phyloP scores from a whole-genome alignment of 2,329 filamentous ascomycete species.

The Alternaria viburni region DNA sequence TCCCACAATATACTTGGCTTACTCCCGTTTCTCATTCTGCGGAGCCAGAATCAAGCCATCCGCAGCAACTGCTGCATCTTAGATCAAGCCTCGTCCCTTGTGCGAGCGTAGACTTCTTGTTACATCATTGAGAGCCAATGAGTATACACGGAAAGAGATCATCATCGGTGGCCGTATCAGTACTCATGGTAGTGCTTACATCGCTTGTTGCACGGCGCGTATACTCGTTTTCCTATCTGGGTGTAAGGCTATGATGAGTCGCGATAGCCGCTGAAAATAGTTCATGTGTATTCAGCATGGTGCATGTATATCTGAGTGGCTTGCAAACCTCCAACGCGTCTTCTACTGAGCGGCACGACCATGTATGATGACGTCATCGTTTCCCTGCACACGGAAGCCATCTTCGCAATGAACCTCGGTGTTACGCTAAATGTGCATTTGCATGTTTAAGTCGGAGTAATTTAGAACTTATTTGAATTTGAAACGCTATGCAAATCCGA shows the following conservation, averaged over 20 bases:
- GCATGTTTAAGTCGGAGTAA: neutral
- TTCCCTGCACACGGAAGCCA: neutral
- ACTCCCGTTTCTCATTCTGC: neutral
- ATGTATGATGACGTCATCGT: neutral
- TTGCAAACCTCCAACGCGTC: neutral
- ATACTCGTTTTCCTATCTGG: neutral
- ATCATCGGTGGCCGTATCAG: neutral
- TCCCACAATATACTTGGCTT: neutral
- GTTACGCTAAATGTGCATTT: neutral
- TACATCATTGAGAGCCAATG: neutral
- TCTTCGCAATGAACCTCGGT: neutral
- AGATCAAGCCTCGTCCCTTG: neutral
- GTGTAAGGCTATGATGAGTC: neutral
- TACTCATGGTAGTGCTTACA: neutral
- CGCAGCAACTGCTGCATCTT: neutral
- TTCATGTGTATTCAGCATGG: neutral
- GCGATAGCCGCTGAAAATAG: neutral
- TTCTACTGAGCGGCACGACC: neutral
- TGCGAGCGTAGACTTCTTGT: neutral
- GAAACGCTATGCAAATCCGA: neutral
- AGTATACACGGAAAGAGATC: neutral
- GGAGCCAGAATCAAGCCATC: neutral
- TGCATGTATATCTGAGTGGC: neutral
- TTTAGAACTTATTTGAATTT: neutral
- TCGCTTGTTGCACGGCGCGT: neutral